Base-by-base conservation (phyloP, 75 land plant species). In the Gnetum montanum region DNA sequence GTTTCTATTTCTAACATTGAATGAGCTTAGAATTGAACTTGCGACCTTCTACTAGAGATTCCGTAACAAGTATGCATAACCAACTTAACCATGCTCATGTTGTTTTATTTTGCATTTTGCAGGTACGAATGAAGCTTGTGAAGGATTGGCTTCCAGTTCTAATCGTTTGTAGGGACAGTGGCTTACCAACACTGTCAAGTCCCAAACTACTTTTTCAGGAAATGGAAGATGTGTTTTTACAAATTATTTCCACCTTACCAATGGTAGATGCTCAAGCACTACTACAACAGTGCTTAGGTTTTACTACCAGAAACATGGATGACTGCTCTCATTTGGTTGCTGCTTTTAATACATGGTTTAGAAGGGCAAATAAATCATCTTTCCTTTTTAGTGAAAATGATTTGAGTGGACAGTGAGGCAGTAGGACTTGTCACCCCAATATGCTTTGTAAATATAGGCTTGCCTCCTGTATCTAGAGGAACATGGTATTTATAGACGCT, bases 61-160 rank as follows among this genome's bases (percentile, higher is more conserved):
- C n/a, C n/a, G n/a, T n/a, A n/a, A n/a, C n/a, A n/a, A n/a, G n/a
- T n/a, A n/a, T n/a, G n/a, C n/a, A n/a, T n/a, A n/a, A n/a, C n/a
- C n/a, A n/a, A n/a, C n/a, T n/a, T n/a, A n/a, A n/a, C n/a, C n/a
- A n/a, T n/a, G n/a, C n/a, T n/a, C n/a, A n/a, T n/a, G n/a, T n/a
- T n/a, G n/a, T n/a, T n/a, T n/a, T 1, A 26, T 8, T 47, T 47
- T 47, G 13, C 6, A 47, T 1, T 26, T 49, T 60, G 26, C 71
- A 88, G 96, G 93, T 90, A 31, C 73, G 93, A 38, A 70, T 63
- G 85, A 83, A 75, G 71, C 67, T 90, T 47, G 93, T 90, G 7
- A 80, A 70, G 48, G 79, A 69, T 22, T 91, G 97, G 97, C 78
- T 91, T 33, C 97, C 94, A 27, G 86, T 91, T 36, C 72, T 91